Conservation (phyloP, 192 early-diverging fungal genomes). For the Coemansia sp. region DNA sequence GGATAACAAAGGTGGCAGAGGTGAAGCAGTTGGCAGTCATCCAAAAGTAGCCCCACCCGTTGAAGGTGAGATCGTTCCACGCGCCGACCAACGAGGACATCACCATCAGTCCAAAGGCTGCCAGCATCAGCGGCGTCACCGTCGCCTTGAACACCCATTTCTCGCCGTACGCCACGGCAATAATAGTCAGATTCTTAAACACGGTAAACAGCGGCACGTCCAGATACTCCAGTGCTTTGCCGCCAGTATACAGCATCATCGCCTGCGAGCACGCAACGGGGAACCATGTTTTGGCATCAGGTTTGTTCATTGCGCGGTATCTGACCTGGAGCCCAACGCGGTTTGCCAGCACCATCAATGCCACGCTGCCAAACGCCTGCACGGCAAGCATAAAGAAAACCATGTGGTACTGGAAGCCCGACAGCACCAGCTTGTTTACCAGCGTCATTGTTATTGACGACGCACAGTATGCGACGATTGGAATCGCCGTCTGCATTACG, state of each 20-base stretch:
- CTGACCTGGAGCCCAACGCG: slow-evolving; percentile 58
- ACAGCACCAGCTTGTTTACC: slow-evolving; percentile 84
- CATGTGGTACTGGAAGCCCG: slow-evolving; percentile 80
- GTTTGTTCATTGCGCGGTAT: slow-evolving; percentile 64
- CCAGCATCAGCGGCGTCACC: slow-evolving; percentile 78
- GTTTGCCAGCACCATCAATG: slow-evolving; percentile 59
- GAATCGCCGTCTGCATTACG: slow-evolving; percentile 55
- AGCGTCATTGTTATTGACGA: slow-evolving; percentile 89
- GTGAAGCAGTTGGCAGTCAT: slow-evolving; percentile 91
- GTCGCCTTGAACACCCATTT: slow-evolving; percentile 76
- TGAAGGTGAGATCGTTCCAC: slow-evolving; percentile 68
- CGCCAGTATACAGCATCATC: slow-evolving; percentile 96
- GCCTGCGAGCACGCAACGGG: slow-evolving; percentile 81
- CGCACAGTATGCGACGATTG: slow-evolving; percentile 83
- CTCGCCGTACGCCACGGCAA: slow-evolving; percentile 93
- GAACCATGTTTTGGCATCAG: slow-evolving; percentile 76
- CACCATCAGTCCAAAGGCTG: slow-evolving; percentile 83
- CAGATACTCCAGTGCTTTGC: slow-evolving; percentile 89
- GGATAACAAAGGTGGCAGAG: slow-evolving; percentile 82
- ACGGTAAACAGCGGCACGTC: slow-evolving; percentile 94
- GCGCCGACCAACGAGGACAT: slow-evolving; percentile 85
- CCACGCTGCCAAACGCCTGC: slow-evolving; percentile 67
- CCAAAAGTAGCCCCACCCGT: slow-evolving; percentile 74
- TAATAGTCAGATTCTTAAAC: slow-evolving; percentile 99
- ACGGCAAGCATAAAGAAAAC: slow-evolving; percentile 78